These are phyloP conservation scores for Quaeritorhiza haematococci DNA, from an alignment of 371 early-diverging fungal species.

Conservation along the genomic window DNA sequence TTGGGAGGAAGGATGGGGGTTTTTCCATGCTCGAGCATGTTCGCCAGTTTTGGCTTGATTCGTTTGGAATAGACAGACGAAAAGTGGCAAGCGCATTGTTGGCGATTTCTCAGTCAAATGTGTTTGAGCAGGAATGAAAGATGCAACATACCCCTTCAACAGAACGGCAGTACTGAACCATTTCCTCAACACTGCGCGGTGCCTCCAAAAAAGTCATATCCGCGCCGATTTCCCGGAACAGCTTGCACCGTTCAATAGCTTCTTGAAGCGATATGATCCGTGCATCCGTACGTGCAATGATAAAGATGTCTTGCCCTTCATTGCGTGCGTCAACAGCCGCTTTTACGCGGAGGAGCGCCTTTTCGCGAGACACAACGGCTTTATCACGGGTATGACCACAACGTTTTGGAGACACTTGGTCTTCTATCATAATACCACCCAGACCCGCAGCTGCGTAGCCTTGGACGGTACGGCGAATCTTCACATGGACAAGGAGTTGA, in stretches of 20 bases:
- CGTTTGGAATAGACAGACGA: too few species aligned
- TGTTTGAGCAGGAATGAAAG: too few species aligned
- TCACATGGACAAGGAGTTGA: too few species aligned
- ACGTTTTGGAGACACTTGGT: neutral
- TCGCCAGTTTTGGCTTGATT: constrained; percentile 12
- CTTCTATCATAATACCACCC: constrained; percentile 2
- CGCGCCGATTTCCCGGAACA: constrained; percentile 4
- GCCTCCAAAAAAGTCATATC: constrained; percentile 19
- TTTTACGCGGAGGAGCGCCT: neutral
- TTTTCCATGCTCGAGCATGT: constrained; percentile 14
- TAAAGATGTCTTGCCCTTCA: constrained; percentile 1
- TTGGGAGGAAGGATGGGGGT: constrained; percentile 8
- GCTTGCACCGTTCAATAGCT: neutral
- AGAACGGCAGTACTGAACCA: constrained; percentile 11
- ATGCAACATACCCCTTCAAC: too few species aligned
- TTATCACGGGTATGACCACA: constrained; percentile 1
- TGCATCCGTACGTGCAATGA: constrained; percentile 2
- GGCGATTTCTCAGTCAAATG: too few species aligned
- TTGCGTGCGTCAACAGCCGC: constrained; percentile 3
- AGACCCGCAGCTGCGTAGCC: neutral
- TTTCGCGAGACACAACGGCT: neutral
- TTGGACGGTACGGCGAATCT: constrained; percentile 1
- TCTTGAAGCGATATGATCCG: neutral
- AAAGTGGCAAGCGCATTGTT: too few species aligned
- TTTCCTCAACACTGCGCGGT: constrained; percentile 9